Evolutionary conservation across 306 rosid species (phyloP), one percentile per base, ranked within the genome.

Genomic region (Malus orientalis): DNA sequence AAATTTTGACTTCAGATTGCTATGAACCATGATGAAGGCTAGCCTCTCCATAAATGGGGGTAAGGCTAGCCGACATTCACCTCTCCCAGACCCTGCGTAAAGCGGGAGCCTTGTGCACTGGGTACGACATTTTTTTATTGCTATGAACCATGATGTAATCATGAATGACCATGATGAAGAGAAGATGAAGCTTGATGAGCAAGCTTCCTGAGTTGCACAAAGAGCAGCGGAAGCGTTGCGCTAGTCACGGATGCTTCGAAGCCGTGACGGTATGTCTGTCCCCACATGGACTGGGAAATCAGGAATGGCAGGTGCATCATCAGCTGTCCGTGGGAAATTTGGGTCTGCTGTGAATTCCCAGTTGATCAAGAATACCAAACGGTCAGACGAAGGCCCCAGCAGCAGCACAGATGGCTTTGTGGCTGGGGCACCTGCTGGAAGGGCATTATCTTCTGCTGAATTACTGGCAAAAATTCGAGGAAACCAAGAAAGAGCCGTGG

Each of bases 201-300:
- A 95, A 76, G 97, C 97, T 78, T 90, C 99, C 76, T 86, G 83
- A 83, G 97, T 95, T 75, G 99, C 99, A 76, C 91, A 87, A 77
- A 90, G 95, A 88, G 97, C 97, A 58, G 97, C 97, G 38, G 97
- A 95, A 87, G 98, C 96, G 59, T 88, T 92, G 83, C 90, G 96
- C 44, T 85, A 86, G 81, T 92, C 98, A 22, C 86, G 97, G 78
- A 90, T 92, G 84, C 88, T 88, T 71, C 87, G 98, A 74, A 89
- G 96, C 80, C 85, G 78, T 40, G 96, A 89, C 29, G 85, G 91
- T 70, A 14, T 95, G 64, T 85, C 96, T 12, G 84, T 92, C 83
- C 98, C 98, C 22, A 95, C 98, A 81, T 90, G 98, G 98, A 92
- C 98, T 8, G 98, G 97, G 74, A 95, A 85, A 84, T 91, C 97